Evolutionary conservation across 2,329 filamentous ascomycete genomes (phyloP).

Genomic region (Drechslerella dactyloides): DNA sequence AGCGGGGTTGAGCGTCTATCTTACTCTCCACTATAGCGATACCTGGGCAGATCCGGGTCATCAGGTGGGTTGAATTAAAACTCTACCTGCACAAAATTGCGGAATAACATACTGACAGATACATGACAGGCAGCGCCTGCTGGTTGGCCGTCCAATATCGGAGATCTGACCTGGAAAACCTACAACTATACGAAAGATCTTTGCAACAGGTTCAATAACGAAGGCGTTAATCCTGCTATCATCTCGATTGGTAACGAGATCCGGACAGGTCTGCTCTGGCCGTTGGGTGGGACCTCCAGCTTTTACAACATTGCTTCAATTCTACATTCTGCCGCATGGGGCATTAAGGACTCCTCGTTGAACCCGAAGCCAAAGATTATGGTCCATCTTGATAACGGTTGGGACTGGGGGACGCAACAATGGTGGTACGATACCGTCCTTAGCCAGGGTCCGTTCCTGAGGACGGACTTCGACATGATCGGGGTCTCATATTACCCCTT

Average conservation of each 20-base stretch:
- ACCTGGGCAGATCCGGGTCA: constrained; percentile 73
- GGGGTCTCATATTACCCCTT: constrained; percentile 78
- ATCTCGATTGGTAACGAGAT: constrained; percentile 79
- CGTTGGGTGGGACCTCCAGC: constrained; percentile 65
- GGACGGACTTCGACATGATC: constrained; percentile 72
- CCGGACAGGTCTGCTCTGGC: constrained; percentile 70
- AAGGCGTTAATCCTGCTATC: constrained; percentile 65
- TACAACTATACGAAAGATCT: constrained; percentile 73
- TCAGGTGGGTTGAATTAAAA: constrained; percentile 60
- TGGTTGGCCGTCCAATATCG: constrained; percentile 68
- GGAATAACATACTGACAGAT: constrained; percentile 11
- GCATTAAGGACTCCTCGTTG: constrained; percentile 69
- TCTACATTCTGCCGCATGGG: constrained; percentile 69
- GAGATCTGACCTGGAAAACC: constrained; percentile 67
- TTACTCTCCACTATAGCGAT: constrained; percentile 72
- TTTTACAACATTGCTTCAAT: constrained; percentile 69
- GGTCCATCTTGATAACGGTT: constrained; percentile 78
- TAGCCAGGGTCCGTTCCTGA: constrained; percentile 61
- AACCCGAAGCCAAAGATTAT: constrained; percentile 70
- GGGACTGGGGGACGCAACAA: constrained; percentile 71
- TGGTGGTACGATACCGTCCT: constrained; percentile 70
- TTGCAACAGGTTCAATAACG: constrained; percentile 60
- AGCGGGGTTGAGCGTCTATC: constrained; percentile 67
- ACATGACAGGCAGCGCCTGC: constrained; percentile 62
- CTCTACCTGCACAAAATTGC: not conserved